Evolutionary conservation across 805 yeast species (phyloP).

Genomic region (Lipomyces mesembrius): DNA sequence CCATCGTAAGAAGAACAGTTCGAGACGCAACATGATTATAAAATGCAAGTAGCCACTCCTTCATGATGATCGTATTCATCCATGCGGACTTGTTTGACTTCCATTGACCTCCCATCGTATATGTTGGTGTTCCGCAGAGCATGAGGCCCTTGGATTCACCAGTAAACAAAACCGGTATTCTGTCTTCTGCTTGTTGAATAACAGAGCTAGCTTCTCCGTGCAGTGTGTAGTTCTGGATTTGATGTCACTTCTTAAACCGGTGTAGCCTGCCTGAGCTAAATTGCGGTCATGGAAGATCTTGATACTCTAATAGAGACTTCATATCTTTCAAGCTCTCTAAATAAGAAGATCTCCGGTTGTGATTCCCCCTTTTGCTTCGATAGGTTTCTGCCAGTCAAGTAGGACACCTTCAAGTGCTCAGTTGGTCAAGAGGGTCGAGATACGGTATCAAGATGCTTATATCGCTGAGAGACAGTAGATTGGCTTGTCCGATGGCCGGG

Average conservation of each 20-base stretch:
- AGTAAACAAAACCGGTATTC: too few relatives aligned
- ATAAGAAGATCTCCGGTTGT: constrained; percentile 1
- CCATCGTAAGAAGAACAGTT: too few relatives aligned
- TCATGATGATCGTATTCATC: too few relatives aligned
- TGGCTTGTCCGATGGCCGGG: not conserved
- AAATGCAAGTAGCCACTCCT: too few relatives aligned
- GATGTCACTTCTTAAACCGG: not conserved
- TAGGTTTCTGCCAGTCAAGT: not conserved
- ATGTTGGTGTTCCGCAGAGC: too few relatives aligned
- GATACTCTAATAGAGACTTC: not conserved
- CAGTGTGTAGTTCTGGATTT: not conserved
- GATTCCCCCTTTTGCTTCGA: not conserved
- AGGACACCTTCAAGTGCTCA: constrained; percentile 3
- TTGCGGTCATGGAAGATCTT: too few relatives aligned
- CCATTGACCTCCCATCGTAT: too few relatives aligned
- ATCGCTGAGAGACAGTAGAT: constrained; percentile 7
- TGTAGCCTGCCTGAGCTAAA: constrained; percentile 1
- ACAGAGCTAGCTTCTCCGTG: constrained; percentile 7
- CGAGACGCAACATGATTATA: too few relatives aligned
- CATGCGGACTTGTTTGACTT: too few relatives aligned
- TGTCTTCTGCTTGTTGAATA: not conserved
- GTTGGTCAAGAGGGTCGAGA: not conserved
- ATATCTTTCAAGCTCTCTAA: not conserved
- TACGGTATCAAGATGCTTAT: not conserved
- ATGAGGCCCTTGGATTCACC: too few relatives aligned